Conservation (phyloP, 208 protist genomes). For the Strigomonas culicis region DNA sequence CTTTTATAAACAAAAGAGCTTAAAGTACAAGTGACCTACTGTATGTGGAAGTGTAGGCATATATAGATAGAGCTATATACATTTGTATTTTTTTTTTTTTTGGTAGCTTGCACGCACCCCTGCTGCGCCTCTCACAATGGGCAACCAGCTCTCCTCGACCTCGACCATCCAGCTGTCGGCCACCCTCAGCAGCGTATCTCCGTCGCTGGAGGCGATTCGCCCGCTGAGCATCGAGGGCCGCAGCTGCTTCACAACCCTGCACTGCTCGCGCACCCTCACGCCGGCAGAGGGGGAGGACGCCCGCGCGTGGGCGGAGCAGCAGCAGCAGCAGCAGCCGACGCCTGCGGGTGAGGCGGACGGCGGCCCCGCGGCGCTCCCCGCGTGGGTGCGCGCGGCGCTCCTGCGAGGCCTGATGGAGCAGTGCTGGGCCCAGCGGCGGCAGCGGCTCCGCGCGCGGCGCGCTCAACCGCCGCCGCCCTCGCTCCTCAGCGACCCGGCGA, state of each 20-base stretch:
- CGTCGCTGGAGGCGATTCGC: constrained; percentile 37
- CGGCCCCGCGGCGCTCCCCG: too few relatives aligned
- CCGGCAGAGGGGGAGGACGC: background rate
- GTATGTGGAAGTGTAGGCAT: background rate
- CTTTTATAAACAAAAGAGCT: background rate
- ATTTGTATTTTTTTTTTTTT: constrained; percentile 8
- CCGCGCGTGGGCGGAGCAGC: background rate
- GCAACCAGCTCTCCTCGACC: constrained; percentile 69
- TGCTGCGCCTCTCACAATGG: constrained; percentile 28
- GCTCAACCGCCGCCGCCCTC: too few relatives aligned
- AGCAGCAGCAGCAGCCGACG: background rate
- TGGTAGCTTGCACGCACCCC: background rate
- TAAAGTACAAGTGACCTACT: background rate
- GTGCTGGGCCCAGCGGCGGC: too few relatives aligned
- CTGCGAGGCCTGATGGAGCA: too few relatives aligned
- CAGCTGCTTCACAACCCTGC: constrained; percentile 67
- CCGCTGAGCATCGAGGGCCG: constrained; percentile 51
- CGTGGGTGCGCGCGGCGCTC: too few relatives aligned
- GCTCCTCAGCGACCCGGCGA: too few relatives aligned
- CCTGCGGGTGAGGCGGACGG: too few relatives aligned
- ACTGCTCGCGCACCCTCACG: constrained; percentile 24
- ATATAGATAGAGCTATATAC: background rate
- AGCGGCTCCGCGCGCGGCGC: too few relatives aligned
- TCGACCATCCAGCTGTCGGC: constrained; percentile 31
- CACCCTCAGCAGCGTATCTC: constrained; percentile 43